Conservation (phyloP, 164 flowering plant species). For the Tinospora cordifolia region DNA sequence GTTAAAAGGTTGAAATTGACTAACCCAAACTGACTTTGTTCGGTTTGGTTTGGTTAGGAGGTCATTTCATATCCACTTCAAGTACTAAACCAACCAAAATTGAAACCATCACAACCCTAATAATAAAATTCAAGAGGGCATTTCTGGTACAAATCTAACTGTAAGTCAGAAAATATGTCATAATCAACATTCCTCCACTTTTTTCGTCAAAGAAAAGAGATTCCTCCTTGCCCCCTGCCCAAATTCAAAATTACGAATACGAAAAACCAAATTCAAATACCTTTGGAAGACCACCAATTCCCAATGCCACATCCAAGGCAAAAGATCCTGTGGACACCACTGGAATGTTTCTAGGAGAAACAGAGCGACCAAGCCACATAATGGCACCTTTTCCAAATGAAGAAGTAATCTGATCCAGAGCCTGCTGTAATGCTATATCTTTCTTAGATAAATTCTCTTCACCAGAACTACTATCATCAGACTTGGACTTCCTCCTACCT, state of each 20-base stretch:
- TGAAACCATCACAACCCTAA: too few species aligned
- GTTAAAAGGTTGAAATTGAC: too few species aligned
- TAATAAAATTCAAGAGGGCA: too few species aligned
- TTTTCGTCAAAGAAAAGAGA: too few species aligned
- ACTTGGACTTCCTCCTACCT: conserved; percentile 62
- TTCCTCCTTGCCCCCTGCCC: background rate
- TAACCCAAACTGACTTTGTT: too few species aligned
- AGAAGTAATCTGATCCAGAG: conserved; percentile 77
- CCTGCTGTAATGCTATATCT: conserved; percentile 70
- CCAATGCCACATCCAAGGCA: conserved; percentile 76
- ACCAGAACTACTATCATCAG: conserved; percentile 56
- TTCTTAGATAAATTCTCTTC: conserved; percentile 78
- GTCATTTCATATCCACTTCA: too few species aligned
- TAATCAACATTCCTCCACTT: too few species aligned
- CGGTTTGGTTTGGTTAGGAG: too few species aligned
- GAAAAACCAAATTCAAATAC: conserved; percentile 24
- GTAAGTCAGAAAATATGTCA: too few species aligned
- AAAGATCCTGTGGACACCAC: conserved; percentile 91
- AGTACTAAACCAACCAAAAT: too few species aligned
- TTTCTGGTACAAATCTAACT: too few species aligned
- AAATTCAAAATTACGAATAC: background rate
- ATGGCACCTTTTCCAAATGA: conserved; percentile 92
- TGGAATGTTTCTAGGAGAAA: conserved; percentile 45
- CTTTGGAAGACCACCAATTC: conserved; percentile 93
- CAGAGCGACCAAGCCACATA: conserved; percentile 94